Percentiles rank a stretch among this genome's conserved stretches.
Conservation (phyloP, 2,329 filamentous ascomycete genomes). For the Aspergillus aculeatinus region DNA sequence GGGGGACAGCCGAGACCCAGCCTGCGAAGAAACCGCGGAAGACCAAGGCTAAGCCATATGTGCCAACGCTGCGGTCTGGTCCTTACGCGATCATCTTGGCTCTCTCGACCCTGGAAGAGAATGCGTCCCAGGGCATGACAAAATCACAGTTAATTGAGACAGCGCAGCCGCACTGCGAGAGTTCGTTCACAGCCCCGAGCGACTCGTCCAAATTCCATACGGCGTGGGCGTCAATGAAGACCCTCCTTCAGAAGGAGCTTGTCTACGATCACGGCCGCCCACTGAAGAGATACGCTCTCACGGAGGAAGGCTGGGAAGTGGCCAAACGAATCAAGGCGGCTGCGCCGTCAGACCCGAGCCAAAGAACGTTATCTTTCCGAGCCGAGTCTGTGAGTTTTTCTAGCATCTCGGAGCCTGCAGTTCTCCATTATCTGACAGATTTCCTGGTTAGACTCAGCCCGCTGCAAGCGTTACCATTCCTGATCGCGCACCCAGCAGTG, state of each 20-base stretch:
- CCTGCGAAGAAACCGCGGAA: slow-evolving; percentile 57
- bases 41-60: slow-evolving; percentile 64
- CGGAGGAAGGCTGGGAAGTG: slow-evolving; percentile 76
- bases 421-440: background rate
- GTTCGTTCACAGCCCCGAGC: slow-evolving; percentile 67
- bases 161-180: slow-evolving; percentile 70
- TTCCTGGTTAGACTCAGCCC: background rate
- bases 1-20: slow-evolving; percentile 32
- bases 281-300: slow-evolving; percentile 66
- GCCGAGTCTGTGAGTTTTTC: slow-evolving; percentile 13
- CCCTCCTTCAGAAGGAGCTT: slow-evolving; percentile 68
- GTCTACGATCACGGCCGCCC: slow-evolving; percentile 71
- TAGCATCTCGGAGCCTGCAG: background rate
- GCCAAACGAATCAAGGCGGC: slow-evolving; percentile 63
- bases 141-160: slow-evolving; percentile 67
- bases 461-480: background rate
- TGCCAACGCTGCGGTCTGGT: slow-evolving; percentile 70
- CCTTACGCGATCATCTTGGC: slow-evolving; percentile 70
- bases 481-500: background rate
- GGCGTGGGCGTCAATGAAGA: slow-evolving; percentile 82
- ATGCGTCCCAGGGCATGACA: slow-evolving; percentile 58
- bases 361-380: slow-evolving; percentile 19
- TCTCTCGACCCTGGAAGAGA: slow-evolving; percentile 60
- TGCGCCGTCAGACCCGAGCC: slow-evolving; percentile 22
- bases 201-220: slow-evolving; percentile 72